Percentiles rank a stretch among this genome's conserved stretches.
phyloP scores from a whole-genome alignment of 1,284 basidiomycete genomes.

The Fomitopsis palustris region DNA sequence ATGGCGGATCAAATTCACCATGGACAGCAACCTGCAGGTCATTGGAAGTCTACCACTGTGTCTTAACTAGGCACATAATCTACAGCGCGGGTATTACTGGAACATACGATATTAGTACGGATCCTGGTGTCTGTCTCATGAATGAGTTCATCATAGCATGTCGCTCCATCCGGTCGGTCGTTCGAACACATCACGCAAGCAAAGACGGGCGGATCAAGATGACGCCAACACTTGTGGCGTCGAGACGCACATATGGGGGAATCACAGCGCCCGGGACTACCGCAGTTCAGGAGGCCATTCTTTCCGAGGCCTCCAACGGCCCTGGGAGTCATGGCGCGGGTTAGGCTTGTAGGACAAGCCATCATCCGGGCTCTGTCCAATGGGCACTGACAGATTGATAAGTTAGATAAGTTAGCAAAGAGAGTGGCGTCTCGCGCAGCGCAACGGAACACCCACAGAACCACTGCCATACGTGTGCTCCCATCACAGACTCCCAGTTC shows the following conservation, averaged over 20 bases:
- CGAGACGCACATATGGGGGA: not conserved
- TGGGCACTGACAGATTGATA: slow-evolving; percentile 52
- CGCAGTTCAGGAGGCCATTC: slow-evolving; percentile 71
- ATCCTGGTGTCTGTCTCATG: not conserved
- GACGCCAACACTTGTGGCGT: not conserved
- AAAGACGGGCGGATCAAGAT: not conserved
- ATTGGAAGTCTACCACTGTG: not conserved
- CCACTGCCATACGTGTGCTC: slow-evolving; percentile 60
- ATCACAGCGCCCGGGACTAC: slow-evolving; percentile 4
- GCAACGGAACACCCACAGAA: slow-evolving; percentile 65
- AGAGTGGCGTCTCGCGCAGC: not conserved
- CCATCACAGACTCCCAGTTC: slow-evolving; percentile 82
- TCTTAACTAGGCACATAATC: not conserved
- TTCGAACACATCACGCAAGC: not conserved
- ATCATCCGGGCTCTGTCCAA: slow-evolving; percentile 54
- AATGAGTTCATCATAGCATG: too few relatives aligned
- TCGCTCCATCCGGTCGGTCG: not conserved
- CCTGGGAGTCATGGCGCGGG: slow-evolving; percentile 69
- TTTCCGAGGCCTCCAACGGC: slow-evolving; percentile 58
- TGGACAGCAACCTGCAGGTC: not conserved
- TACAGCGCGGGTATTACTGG: not conserved
- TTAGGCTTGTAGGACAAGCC: slow-evolving; percentile 68
- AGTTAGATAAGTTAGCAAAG: slow-evolving; percentile 1
- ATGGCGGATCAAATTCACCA: not conserved
- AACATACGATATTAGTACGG: not conserved